Base-by-base conservation (phyloP, 2,329 filamentous ascomycete species). In the Diaporthe australafricana region DNA sequence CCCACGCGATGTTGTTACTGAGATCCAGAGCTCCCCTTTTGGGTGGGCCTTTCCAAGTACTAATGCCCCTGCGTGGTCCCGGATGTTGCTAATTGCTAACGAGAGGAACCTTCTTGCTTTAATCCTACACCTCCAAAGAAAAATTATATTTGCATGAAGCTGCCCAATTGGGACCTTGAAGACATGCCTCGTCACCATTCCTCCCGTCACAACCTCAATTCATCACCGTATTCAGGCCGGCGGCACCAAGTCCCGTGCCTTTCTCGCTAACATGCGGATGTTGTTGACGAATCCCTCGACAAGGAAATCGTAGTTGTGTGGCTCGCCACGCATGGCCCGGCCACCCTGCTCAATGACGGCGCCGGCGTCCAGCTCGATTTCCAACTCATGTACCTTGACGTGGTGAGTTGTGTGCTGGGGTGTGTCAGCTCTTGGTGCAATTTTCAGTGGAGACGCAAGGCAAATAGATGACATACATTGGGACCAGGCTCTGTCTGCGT, bases 271-370 rank as follows among this genome's bases (percentile, higher is more conserved):
- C 35, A 91, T 84, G 22, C 90, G 86, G 45, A 93, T 85, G 76
- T 96, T 96, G 80, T 95, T 92, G 70, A 96, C 82, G 74, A 96
- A 89, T 1, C 92, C 92, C 73, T 92, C 90, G 3, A 96, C 88
- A 17, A 96, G 81, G 56, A 90, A 87, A 69, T 89, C 86, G 78
- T 92, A 94, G 67, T 87, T 88, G 76, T 91, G 90, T 7, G 85
- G 83, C 70, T 87, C 83, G 2, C 84, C 83, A 6, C 80, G 81
- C 75, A 86, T 83, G 30, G 90, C 87, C 70, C 87, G 85, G 45
- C 84, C 83, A 8, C 92, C 92, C 75, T 95, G 92, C 14, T 92
- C 87, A 57, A 93, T 82, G 17, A 96, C 80, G n/a, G 87, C 84
- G 6, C 81, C 82, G 0, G 92, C 86, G n/a, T 90, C 86, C 17